A percentile compares a stretch with the other conserved stretches of the same genome.
Conservation (phyloP, 2,329 filamentous ascomycete species). For the Hypoxylon sp. region DNA sequence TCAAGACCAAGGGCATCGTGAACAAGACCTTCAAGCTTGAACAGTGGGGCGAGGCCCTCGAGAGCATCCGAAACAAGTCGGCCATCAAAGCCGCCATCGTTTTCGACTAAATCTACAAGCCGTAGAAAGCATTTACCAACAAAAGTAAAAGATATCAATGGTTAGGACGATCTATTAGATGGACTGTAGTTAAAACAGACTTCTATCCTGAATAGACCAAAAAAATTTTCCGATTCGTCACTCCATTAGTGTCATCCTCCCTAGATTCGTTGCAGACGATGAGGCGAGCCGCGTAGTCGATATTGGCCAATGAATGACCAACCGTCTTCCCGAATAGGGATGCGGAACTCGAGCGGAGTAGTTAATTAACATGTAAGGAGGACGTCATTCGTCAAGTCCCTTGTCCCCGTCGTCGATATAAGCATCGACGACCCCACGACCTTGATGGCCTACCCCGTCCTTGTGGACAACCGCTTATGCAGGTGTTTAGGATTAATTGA, state of each 20-base stretch:
- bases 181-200: constrained; percentile 41
- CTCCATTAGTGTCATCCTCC: constrained; percentile 1
- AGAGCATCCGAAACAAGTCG: constrained; percentile 79
- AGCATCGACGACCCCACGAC: constrained; percentile 45
- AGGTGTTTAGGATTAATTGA: constrained; percentile 26
- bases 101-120: constrained; percentile 67
- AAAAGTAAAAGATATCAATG: constrained; percentile 22
- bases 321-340: constrained; percentile 37
- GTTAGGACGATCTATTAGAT: constrained; percentile 7
- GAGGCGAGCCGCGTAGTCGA: constrained; percentile 7
- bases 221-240: constrained; percentile 32
- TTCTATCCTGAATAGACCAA: constrained; percentile 43
- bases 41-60: constrained; percentile 78
- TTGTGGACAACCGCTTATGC: constrained; percentile 35
- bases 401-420: constrained; percentile 40
- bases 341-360: constrained; percentile 25
- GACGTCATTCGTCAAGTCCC: constrained; percentile 28
- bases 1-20: constrained; percentile 77
- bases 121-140: not conserved
- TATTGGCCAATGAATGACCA: constrained; percentile 33
- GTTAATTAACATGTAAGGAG: constrained; percentile 14
- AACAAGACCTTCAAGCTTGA: constrained; percentile 82
- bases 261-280: constrained; percentile 4
- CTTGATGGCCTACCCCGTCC: constrained; percentile 41
- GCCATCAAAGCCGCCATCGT: constrained; percentile 82